Evolutionary conservation across 1,139 yeast genomes (phyloP), one percentile per base, ranked within the genome.

Genomic region (Wickerhamiella infanticola): DNA sequence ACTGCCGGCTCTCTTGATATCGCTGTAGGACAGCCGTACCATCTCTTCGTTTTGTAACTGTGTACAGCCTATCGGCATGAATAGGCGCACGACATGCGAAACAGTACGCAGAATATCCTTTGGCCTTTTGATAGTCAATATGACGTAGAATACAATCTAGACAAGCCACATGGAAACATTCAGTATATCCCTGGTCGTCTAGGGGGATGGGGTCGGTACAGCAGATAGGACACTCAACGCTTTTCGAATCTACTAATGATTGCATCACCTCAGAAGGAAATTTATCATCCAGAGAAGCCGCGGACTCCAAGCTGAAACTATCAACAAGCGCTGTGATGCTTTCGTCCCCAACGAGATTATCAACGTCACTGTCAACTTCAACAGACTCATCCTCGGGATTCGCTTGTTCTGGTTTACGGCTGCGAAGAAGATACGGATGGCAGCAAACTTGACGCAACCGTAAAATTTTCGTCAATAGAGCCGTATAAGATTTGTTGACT

Each of bases 401-500:
- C 9, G 46, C 43, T 7, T 27, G 33, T 13, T 42, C 41, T n/a
- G 46, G 35, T n/a, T 40, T 40, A 6, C 40, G 38, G 40, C 48
- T 56, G 33, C 50, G 64, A 53, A 82, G 73, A 48, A 84, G 64
- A 46, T 74, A 74, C 18, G 81, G 73, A 59, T 90, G 96, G 58
- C 95, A 85, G 59, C 97, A 90, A 0, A 82, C 75, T 60, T 90
- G 97, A 47, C 97, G 70, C 40, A 90, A 67, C 47, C 97, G 69
- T 51, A 88, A 63, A 49, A 90, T 81, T 58, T 84, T 94, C 1
- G 93, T 81, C 52, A 90, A 66, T 52, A 90, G 84, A 40, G 83
- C 79, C 1, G 93, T 76, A 59, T 84, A 88, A 48, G 74, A 76
- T 51, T 75, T 79, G 56, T 83, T 63, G n/a, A 84, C 66, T 50